Percentiles rank a stretch among this genome's conserved stretches.
These are phyloP conservation scores for Trichoderma sp. DNA, from an alignment of 2,329 filamentous ascomycete species.

Conservation along the genomic window DNA sequence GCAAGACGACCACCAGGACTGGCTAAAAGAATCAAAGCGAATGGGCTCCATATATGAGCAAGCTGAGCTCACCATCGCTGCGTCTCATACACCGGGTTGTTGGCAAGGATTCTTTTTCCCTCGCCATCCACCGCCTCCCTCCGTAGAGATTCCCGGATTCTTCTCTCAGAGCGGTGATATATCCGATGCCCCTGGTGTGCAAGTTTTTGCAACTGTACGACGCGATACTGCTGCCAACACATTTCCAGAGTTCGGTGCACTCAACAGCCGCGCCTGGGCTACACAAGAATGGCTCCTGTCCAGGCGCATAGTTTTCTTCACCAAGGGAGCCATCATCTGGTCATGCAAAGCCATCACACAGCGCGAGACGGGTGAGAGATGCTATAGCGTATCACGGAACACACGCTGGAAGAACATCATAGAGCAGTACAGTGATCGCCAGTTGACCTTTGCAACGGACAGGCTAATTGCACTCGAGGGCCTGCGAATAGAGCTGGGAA, in stretches of 20 bases:
- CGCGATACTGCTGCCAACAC: constrained; percentile 18
- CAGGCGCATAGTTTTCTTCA: constrained; percentile 24
- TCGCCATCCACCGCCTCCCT: background rate
- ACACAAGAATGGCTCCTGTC: constrained; percentile 25
- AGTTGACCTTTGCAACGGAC: constrained; percentile 21
- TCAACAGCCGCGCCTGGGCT: constrained; percentile 23
- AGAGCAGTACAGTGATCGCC: constrained; percentile 21
- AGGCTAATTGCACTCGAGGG: constrained; percentile 22
- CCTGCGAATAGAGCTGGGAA: constrained; percentile 19
- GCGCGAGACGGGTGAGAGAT: constrained; percentile 23
- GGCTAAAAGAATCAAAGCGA: constrained; percentile 18
- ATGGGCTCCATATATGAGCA: constrained; percentile 23
- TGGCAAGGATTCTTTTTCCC: constrained; percentile 17
- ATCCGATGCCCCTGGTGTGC: background rate
- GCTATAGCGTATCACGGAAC: constrained; percentile 23
- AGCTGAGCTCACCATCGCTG: constrained; percentile 24
- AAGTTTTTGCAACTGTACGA: constrained; percentile 20
- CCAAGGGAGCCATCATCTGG: constrained; percentile 21
- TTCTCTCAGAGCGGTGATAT: background rate
- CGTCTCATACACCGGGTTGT: constrained; percentile 16
- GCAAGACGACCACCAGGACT: constrained; percentile 22
- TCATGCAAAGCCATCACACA: constrained; percentile 24
- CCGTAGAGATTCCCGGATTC: constrained; percentile 19
- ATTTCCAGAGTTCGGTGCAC: constrained; percentile 22
- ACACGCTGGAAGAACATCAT: constrained; percentile 21